Evolutionary conservation across 2,329 filamentous ascomycete species (phyloP), one percentile per base, ranked within the genome.

Genomic region (Ascochyta viciae-villosae): DNA sequence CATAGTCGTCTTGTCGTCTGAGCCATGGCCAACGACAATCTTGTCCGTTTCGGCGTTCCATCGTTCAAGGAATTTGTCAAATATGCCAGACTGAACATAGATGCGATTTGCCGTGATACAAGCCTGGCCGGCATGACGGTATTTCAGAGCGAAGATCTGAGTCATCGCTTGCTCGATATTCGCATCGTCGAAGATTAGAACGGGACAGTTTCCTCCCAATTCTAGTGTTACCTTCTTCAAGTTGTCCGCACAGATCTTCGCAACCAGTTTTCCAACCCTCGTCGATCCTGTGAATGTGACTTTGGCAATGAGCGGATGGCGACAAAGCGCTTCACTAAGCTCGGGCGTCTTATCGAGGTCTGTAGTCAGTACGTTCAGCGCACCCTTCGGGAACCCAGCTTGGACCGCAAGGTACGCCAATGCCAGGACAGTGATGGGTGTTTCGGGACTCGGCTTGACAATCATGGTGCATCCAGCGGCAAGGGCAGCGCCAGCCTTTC

Each of bases 401-500:
- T 76, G 68, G 27, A 74, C 64, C n/a, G 75, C 74, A 23, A 78
- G 69, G 43, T 74, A 66, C 0, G 75, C 75, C 34, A 78, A 59
- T 3, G 74, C 73, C 13, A 78, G 71, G 6, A 75, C 61, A 0
- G 74, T 75, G 29, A 77, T 75, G 6, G 76, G 76, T 5, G 76
- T 78, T 47, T 77, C 75, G 7, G 76, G 75, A 9, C 75, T 77
- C 8, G 76, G 76, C 50, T 77, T 77, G 35, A 82, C 77, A 27
- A 93, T 81, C 85, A 93, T 90, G 1, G 88, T 87, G 68, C 88
- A 91, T 1, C 89, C 89, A 3, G 88, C 88, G 1, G 89, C 89
- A 35, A 91, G 75, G 1, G 88, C 88, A 6, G 88, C 86, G 43
- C 84, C 82, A 2, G 83, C 87, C 70, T 91, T 91, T 29, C 89